Evolutionary conservation across 495 filamentous ascomycete species (phyloP).

Genomic region (Talaromyces liani): DNA sequence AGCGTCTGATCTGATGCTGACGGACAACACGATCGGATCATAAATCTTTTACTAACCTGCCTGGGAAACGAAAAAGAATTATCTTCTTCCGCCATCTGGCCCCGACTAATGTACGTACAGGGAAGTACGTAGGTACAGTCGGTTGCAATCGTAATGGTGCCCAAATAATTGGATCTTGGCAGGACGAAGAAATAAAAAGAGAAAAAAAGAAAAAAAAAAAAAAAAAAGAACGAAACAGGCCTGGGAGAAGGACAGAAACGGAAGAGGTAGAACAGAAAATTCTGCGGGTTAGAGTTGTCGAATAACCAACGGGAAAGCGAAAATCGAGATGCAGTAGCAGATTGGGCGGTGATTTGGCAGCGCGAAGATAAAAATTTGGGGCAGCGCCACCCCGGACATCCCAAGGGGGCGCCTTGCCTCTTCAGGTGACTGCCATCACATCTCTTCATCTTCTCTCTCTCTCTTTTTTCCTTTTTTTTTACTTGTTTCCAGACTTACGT

Average conservation of each 20-base stretch:
- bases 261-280: neutral
- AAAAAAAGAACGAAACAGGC: neutral
- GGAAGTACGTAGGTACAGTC: neutral
- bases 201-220: neutral
- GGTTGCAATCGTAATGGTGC: neutral
- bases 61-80: neutral
- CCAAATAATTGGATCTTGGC: neutral
- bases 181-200: neutral
- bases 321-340: no score
- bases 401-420: constrained; percentile 1
- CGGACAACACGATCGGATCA: neutral
- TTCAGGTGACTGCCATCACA: neutral
- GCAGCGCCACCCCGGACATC: neutral
- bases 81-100: neutral
- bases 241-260: neutral
- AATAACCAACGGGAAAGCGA: neutral
- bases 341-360: neutral
- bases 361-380: neutral
- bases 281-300: neutral
- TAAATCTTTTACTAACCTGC: neutral
- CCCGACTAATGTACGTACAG: neutral
- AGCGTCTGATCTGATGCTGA: neutral
- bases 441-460: neutral
- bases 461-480: neutral
- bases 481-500: neutral